Conservation (phyloP, 106 monocot species). For the Allium sativum region DNA sequence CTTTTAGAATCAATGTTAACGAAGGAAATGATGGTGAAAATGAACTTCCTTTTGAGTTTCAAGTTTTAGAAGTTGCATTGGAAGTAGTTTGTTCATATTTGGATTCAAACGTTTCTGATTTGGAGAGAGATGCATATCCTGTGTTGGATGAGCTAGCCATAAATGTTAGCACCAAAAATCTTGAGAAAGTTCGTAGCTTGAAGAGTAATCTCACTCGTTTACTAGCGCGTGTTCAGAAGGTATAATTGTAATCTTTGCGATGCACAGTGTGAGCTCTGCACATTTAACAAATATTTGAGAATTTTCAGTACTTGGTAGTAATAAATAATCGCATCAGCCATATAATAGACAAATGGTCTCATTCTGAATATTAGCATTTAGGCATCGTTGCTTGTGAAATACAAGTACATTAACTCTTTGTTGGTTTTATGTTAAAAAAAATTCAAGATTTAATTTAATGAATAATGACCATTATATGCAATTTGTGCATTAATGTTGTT, state of each 20-base stretch:
- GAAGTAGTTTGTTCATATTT: constrained; percentile 72
- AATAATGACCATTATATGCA: too few species aligned
- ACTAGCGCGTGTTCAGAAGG: constrained; percentile 91
- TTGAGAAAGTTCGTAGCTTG: constrained; percentile 68
- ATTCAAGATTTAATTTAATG: too few species aligned
- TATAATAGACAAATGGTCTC: too few species aligned
- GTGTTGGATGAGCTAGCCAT: constrained; percentile 72
- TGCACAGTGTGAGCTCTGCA: neutral
- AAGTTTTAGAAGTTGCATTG: constrained; percentile 74
- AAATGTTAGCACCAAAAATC: constrained; percentile 89
- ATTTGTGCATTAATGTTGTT: too few species aligned
- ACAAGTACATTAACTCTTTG: too few species aligned
- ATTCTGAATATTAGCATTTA: too few species aligned
- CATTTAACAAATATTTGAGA: too few species aligned
- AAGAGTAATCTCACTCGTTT: constrained; percentile 81
- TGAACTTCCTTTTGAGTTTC: constrained; percentile 93
- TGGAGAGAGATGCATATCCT: constrained; percentile 75
- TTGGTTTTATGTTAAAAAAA: too few species aligned
- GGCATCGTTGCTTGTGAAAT: too few species aligned
- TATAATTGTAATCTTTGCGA: constrained; percentile 13
- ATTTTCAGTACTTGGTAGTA: too few species aligned
- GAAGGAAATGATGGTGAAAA: constrained; percentile 37
- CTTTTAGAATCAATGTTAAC: constrained; percentile 16
- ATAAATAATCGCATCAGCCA: too few species aligned
- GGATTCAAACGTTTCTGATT: constrained; percentile 62